Conservation (phyloP, 2,329 filamentous ascomycete species). For the Neurospora sp. region DNA sequence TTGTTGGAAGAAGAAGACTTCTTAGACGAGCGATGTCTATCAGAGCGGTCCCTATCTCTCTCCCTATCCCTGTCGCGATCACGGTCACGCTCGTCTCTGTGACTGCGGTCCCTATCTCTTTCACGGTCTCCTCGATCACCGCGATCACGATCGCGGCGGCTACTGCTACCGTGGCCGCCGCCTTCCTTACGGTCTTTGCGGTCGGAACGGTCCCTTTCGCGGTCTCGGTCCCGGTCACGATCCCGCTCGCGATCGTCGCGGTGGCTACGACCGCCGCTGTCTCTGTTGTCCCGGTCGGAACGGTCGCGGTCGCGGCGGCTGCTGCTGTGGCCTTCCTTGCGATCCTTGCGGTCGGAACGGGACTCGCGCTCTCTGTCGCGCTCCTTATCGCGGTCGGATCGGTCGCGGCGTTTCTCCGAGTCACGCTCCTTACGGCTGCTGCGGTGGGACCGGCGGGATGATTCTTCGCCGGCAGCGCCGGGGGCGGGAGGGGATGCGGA, state of each 20-base stretch:
- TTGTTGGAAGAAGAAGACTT: neutral
- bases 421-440: slow-evolving; percentile 39
- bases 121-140: slow-evolving; percentile 40
- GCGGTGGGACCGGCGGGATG: slow-evolving; percentile 44
- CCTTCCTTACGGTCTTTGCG: slow-evolving; percentile 19
- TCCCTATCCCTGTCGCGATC: slow-evolving; percentile 33
- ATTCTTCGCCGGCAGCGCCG: slow-evolving; percentile 29
- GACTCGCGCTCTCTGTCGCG: slow-evolving; percentile 25
- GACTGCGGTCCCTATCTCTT: slow-evolving; percentile 28
- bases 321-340: slow-evolving; percentile 13
- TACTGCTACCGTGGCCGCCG: neutral
- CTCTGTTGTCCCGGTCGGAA: slow-evolving; percentile 31
- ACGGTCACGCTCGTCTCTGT: slow-evolving; percentile 31
- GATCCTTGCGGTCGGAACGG: slow-evolving; percentile 21
- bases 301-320: slow-evolving; percentile 13
- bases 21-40: slow-evolving; percentile 18
- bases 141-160: slow-evolving; percentile 16
- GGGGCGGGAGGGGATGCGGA: slow-evolving; percentile 48
- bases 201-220: neutral
- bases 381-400: slow-evolving; percentile 33
- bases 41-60: slow-evolving; percentile 30
- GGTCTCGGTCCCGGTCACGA: slow-evolving; percentile 25
- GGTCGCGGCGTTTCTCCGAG: slow-evolving; percentile 29
- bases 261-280: slow-evolving; percentile 29
- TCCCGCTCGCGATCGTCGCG: slow-evolving; percentile 34